A percentile compares a stretch with the other conserved stretches of the same genome.
phyloP scores from a whole-genome alignment of 352 stramenopile species.

The Pythium volutum region DNA sequence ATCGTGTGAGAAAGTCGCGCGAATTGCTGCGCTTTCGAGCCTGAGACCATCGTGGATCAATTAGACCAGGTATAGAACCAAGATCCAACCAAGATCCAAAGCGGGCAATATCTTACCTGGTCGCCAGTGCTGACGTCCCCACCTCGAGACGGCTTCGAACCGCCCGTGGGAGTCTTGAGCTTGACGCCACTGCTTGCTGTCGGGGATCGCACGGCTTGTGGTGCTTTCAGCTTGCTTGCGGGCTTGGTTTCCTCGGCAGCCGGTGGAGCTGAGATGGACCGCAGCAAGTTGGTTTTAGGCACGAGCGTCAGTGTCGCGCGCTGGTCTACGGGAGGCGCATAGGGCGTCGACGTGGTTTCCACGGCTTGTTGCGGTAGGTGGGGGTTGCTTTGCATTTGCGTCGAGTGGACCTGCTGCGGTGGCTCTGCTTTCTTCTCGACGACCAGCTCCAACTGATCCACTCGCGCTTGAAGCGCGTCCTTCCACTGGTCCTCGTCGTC shows the following conservation, averaged over 20 bases:
- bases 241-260: conserved; percentile 14
- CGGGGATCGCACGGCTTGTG: conserved; percentile 1
- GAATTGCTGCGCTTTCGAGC: conserved; percentile 28
- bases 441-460: conserved; percentile 71
- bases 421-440: conserved; percentile 33
- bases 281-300: conserved; percentile 22
- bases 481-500: conserved; percentile 82
- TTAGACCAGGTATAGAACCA: neutral
- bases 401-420: neutral
- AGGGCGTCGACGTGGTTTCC: neutral
- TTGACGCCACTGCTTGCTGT: neutral
- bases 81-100: too few relatives aligned
- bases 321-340: conserved; percentile 24
- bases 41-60: neutral
- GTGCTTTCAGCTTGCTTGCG: conserved; percentile 13
- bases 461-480: conserved; percentile 68
- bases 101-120: neutral
- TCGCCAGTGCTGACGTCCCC: neutral
- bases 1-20: conserved; percentile 12
- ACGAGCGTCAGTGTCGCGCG: conserved; percentile 29
- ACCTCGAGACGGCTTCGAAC: neutral
- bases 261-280: conserved; percentile 18
- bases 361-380: neutral
- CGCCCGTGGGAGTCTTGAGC: neutral
- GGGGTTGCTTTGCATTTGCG: neutral